These are phyloP conservation scores for Arctium lappa DNA, from an alignment of 129 eudicot genomes.

Conservation along the genomic window DNA sequence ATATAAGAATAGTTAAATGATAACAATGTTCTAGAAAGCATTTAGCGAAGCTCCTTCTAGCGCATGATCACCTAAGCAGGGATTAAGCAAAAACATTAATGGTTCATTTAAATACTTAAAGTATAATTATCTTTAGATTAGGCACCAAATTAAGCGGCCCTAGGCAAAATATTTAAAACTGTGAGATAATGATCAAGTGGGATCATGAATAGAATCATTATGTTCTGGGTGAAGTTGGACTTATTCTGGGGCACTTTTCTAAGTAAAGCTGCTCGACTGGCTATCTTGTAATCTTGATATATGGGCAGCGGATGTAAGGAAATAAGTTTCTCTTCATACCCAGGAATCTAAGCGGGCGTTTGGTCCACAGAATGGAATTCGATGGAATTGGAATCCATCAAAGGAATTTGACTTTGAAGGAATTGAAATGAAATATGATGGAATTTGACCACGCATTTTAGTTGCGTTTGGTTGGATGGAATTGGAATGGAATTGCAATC, in stretches of 20 bases:
- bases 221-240: neutral
- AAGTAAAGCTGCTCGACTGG: neutral
- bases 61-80: neutral
- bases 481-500: too few relatives aligned
- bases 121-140: neutral
- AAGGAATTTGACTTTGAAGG: too few relatives aligned
- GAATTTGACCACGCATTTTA: too few relatives aligned
- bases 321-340: too few relatives aligned
- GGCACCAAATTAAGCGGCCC: neutral
- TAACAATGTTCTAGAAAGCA: neutral
- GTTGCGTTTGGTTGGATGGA: too few relatives aligned
- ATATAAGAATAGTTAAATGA: neutral
- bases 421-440: too few relatives aligned
- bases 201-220: neutral
- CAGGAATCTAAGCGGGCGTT: too few relatives aligned
- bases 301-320: neutral
- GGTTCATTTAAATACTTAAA: neutral
- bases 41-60: neutral
- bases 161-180: neutral
- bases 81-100: neutral
- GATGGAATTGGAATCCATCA: too few relatives aligned
- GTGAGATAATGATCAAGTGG: neutral
- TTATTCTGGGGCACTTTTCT: neutral
- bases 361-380: too few relatives aligned
- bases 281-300: neutral